Percentiles rank a stretch among this genome's conserved stretches.
Evolutionary conservation across 768 basidiomycete genomes (phyloP).

Genomic region (Tremella yokohamensis): DNA sequence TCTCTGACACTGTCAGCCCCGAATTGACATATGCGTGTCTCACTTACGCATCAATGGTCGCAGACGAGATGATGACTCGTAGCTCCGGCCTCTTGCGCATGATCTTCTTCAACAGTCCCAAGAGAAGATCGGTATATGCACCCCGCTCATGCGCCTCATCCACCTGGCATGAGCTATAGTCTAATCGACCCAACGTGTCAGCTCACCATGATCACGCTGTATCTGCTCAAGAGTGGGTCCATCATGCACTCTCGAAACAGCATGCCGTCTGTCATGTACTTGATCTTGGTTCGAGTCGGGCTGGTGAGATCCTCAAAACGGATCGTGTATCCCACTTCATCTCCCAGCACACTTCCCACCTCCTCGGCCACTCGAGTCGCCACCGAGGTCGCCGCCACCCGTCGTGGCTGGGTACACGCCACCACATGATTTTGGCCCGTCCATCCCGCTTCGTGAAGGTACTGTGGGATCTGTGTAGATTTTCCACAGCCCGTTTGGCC

Average conservation of each 20-base stretch:
- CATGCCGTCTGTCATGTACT: conserved; percentile 98
- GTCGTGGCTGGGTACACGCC: conserved; percentile 86
- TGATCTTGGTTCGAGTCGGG: conserved; percentile 78
- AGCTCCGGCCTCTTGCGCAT: conserved; percentile 84
- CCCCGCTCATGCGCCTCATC: conserved; percentile 97
- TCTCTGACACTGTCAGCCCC: conserved; percentile 45
- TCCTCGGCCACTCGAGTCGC: conserved; percentile 88
- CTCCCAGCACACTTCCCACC: conserved; percentile 79
- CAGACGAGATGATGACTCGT: conserved; percentile 88
- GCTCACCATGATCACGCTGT: conserved; percentile 92
- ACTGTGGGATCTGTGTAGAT: conserved; percentile 98
- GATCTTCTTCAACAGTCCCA: conserved; percentile 95
- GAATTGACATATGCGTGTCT: background rate
- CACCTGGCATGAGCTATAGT: conserved; percentile 60
- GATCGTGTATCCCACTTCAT: conserved; percentile 80
- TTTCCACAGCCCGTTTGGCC: conserved; percentile 93
- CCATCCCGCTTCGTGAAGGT: conserved; percentile 91
- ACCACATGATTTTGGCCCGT: conserved; percentile 74
- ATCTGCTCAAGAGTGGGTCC: conserved; percentile 85
- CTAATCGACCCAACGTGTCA: background rate
- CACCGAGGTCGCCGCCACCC: conserved; percentile 93
- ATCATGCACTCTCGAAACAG: conserved; percentile 89
- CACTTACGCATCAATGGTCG: conserved; percentile 79
- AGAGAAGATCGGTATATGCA: conserved; percentile 87
- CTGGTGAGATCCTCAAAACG: conserved; percentile 90